Evolutionary conservation across 805 yeast genomes (phyloP), one percentile per base, ranked within the genome.

Genomic region (Suhomyces vadensis): DNA sequence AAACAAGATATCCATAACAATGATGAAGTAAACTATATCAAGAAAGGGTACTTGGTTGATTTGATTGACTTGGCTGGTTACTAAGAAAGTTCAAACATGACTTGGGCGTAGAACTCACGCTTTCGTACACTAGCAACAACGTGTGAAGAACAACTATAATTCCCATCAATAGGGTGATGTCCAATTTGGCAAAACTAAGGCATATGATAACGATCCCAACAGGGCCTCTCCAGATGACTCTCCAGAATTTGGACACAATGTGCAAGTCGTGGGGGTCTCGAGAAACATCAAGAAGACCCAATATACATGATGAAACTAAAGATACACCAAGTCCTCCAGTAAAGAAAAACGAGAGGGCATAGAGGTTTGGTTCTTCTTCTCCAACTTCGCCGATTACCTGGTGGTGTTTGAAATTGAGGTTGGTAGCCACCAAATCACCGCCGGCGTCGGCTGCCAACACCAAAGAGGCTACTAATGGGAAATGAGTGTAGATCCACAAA

Each of bases 361-460:
- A 61, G 43, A 65, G 50, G 35, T 54, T 57, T 3, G 60, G 53
- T 41, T 64, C 73, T 6, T 14, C 16, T 31, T 35, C 38, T 33
- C 49, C 20, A 48, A 35, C 13, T 17, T 38, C 35, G 11, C 23
- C 10, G 39, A 11, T 2, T 21, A 27, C 42, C 10, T 65, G 46
- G 37, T 14, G 44, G 25, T 29, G 43, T 22, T 38, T 29, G 14
- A 23, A 31, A 11, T 53, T 49, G 10, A 52, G 60, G 19, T 65
- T 67, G 14, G 63, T 37, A 17, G 58, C 52, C 9, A 71, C 61
- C 42, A 80, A 54, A 19, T 78, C 81, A 1, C 78, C 79, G 14
- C 78, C 82, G 3, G 84, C 74, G 62, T 81, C 85, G 1, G 85
- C 86, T 22, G 80, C 75, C 24, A 81, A 64, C 24, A 80, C 70